Base-by-base conservation (phyloP, 805 yeast species). In the Zygoascus flipseniorum region DNA sequence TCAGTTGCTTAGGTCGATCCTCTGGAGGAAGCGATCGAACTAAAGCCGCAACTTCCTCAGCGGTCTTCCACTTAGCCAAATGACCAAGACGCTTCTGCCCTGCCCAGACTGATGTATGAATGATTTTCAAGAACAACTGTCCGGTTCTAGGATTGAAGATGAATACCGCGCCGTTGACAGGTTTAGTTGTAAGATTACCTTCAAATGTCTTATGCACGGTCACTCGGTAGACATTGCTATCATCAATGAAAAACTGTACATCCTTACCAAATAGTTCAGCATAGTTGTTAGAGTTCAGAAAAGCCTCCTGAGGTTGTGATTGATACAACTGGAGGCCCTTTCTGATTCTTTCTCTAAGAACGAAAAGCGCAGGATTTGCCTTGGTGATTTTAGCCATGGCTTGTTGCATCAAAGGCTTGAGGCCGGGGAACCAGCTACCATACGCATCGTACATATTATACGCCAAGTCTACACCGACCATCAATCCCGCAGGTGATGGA, bases 341-440 rank as follows among this genome's bases (percentile, higher is more conserved):
- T 58, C 99, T 78, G 35, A 93, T 85, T 62, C 99, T 81, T 70
- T 93, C 99, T 47, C 99, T 77, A 48, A 93, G 74, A 31, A 92
- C 97, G 66, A 83, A 86, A 43, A 93, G 69, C 0, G 98, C 95
- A 0, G 99, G 97, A 63, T 92, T 93, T 1, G 93, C 85, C 64
- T 88, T 89, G 96, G 90, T 86, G 47, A 93, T 86, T 39, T 93
- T 92, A 58, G 81, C 78, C 96, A 93, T 83, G 13, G 97, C 95
- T 63, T 84, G 88, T 64, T 87, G 95, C 73, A 93, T 74, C 62
- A 93, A 73, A 2, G 89, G 89, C 68, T 93, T 93, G 69, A 92
- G 71, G 0, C 98, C 98, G 2, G 95, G 92, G 72, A 93, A 86
- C 99, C 99, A 93, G 62, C 88, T 89, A 32, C 99, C 99, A 69